phyloP scores from a whole-genome alignment of 2,329 filamentous ascomycete genomes.

The Fusarium sp. region DNA sequence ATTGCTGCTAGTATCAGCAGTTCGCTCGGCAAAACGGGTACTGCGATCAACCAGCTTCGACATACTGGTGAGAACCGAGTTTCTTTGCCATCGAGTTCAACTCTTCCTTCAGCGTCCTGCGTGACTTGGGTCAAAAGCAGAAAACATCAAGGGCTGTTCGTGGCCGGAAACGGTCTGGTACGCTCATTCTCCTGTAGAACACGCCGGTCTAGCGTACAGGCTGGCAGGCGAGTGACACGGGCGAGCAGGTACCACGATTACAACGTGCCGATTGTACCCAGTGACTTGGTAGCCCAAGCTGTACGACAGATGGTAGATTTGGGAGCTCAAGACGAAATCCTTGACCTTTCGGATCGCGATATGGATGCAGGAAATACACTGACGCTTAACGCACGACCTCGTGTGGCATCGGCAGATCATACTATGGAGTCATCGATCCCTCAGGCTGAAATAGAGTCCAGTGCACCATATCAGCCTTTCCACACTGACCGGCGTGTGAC shows the following conservation, averaged over 20 bases:
- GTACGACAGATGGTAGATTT: slow-evolving; percentile 65
- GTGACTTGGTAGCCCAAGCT: slow-evolving; percentile 68
- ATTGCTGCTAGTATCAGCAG: slow-evolving; percentile 80
- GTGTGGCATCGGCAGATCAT: slow-evolving; percentile 54
- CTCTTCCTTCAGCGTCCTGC: slow-evolving; percentile 68
- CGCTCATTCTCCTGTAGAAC: slow-evolving; percentile 73
- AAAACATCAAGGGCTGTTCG: slow-evolving; percentile 72
- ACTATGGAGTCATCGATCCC: slow-evolving; percentile 74
- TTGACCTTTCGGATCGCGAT: slow-evolving; percentile 66
- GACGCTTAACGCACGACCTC: slow-evolving; percentile 60
- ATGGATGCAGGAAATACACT: slow-evolving; percentile 67
- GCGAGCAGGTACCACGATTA: slow-evolving; percentile 74
- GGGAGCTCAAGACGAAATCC: slow-evolving; percentile 66
- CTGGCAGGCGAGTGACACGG: slow-evolving; percentile 65
- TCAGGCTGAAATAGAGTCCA: slow-evolving; percentile 92
- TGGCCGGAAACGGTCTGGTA: slow-evolving; percentile 74
- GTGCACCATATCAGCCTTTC: slow-evolving; percentile 94
- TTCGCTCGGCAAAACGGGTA: slow-evolving; percentile 80
- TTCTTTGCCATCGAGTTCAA: slow-evolving; percentile 70
- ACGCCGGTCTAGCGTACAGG: slow-evolving; percentile 66
- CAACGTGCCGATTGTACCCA: slow-evolving; percentile 72
- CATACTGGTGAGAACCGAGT: slow-evolving; percentile 82
- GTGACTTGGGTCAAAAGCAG: slow-evolving; percentile 74
- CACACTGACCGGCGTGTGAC: slow-evolving; percentile 89
- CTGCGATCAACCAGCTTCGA: slow-evolving; percentile 75